Evolutionary conservation across 2,329 filamentous ascomycete species (phyloP).

Genomic region (Fusarium annulatum): DNA sequence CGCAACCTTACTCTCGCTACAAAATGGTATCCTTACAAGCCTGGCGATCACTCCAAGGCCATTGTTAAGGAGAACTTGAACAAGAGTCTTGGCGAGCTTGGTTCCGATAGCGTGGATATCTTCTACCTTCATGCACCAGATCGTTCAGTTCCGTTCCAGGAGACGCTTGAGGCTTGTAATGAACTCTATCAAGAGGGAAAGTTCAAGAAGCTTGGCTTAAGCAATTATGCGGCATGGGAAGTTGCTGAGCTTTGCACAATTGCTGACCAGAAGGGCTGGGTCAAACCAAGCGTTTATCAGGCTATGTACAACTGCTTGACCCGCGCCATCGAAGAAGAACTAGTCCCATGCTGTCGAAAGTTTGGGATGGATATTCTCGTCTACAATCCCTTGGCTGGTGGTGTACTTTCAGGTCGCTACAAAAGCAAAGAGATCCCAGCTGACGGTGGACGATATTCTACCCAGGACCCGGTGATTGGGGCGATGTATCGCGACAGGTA

Average conservation of each 20-base stretch:
- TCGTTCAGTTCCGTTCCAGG: conserved; percentile 70
- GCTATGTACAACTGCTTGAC: conserved; percentile 69
- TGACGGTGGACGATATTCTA: conserved; percentile 43
- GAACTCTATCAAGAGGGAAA: conserved; percentile 77
- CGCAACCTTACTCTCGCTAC: conserved; percentile 76
- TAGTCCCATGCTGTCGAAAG: conserved; percentile 59
- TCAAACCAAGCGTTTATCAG: conserved; percentile 78
- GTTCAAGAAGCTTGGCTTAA: conserved; percentile 76
- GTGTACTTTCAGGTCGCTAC: conserved; percentile 73
- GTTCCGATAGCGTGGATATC: background rate
- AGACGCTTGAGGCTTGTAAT: conserved; percentile 75
- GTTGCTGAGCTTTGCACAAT: conserved; percentile 75
- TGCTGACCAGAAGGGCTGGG: conserved; percentile 68
- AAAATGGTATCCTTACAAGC: conserved; percentile 54
- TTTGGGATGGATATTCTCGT: conserved; percentile 77
- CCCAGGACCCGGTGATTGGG: conserved; percentile 1
- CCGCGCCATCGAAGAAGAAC: conserved; percentile 58
- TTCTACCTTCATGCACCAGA: conserved; percentile 62
- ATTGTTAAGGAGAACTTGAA: background rate
- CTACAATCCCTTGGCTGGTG: conserved; percentile 79
- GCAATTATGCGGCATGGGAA: conserved; percentile 81
- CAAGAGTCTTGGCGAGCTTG: background rate
- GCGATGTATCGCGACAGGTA: conserved; percentile 55
- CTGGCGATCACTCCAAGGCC: background rate
- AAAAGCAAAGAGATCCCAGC: conserved; percentile 41